Evolutionary conservation across 2,329 filamentous ascomycete genomes (phyloP).

Genomic region (Alternaria ethzedia): DNA sequence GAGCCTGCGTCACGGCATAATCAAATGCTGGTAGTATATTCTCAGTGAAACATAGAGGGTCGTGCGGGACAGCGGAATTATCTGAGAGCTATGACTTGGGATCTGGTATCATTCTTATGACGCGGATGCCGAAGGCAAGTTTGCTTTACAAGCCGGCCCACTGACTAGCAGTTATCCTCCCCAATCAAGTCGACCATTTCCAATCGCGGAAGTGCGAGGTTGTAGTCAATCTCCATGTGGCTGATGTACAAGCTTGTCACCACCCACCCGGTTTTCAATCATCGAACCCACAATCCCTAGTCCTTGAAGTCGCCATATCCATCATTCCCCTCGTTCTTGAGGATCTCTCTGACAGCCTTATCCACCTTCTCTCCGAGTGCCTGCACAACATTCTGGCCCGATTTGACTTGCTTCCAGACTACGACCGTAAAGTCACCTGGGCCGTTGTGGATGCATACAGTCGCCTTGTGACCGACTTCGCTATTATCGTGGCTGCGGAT

Average conservation of each 20-base stretch:
- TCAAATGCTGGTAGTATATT: accelerated
- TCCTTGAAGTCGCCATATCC: slow-evolving; percentile 1
- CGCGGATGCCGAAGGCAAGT: background rate
- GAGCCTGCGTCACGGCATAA: background rate
- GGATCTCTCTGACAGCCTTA: background rate
- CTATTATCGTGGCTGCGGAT: slow-evolving; percentile 3
- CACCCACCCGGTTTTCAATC: background rate
- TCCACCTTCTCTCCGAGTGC: slow-evolving; percentile 14
- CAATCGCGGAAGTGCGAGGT: background rate
- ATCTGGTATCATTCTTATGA: background rate
- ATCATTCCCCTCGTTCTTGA: background rate
- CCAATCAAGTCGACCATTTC: background rate
- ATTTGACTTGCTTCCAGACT: background rate
- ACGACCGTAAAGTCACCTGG: slow-evolving; percentile 7
- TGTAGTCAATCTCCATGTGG: background rate
- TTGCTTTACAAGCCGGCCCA: background rate
- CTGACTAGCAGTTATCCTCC: background rate
- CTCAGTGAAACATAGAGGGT: accelerated
- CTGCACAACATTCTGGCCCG: background rate
- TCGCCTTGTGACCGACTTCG: slow-evolving; percentile 6
- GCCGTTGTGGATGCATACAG: slow-evolving; percentile 4
- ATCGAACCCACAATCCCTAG: background rate
- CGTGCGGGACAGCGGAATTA: background rate
- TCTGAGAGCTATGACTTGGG: background rate
- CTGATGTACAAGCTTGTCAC: background rate